Evolutionary conservation across 2,329 filamentous ascomycete genomes (phyloP), one percentile per base, ranked within the genome.

Genomic region (Cytospora leucostoma): DNA sequence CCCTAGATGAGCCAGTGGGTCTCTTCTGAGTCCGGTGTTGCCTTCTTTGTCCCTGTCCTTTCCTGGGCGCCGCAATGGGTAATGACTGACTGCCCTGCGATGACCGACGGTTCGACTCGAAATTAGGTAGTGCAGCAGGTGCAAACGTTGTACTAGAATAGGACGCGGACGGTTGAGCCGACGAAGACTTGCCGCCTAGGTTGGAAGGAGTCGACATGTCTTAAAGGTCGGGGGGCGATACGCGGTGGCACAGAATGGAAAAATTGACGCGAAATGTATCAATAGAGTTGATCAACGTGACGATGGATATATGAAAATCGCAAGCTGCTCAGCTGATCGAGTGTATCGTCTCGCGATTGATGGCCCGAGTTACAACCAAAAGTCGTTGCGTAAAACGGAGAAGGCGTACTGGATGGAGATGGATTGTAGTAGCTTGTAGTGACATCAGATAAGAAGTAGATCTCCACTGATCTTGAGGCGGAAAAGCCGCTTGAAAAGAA

Each of bases 1-100:
- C 84, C 47, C 71, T 73, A 19, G 72, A 65, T 53, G 64, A 64
- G 62, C 84, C 82, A 55, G 92, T 90, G 27, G 27, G 27, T 72
- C 88, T 88, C 71, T 88, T 89, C 72, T 93, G 90, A 67, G 86
- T 87, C 74, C 92, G 93, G 78, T 97, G 92, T 76, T 95, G 92
- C 74, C 89, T 93, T 75, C 89, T 90, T 59, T 84, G 81, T 52
- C 80, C 81, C 78, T 98, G 94, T 59, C 83, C 87, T 76, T 91
- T 96, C 70, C 93, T 85, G 58, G 91, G 86, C 55, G 84, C 75
- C 7, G 79, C 71, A 54, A 71, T 72, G 32, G 75, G 63, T 47
- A 72, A 64, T 15, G 72, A 73, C 37, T 75, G 71, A 56, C 68
- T 75, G 55, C 72, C 73, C 65, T 77, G 75, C 50, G 75, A 74